These are phyloP conservation scores for Pseudotulostoma volvatum DNA, from an alignment of 495 filamentous ascomycete species.

Conservation along the genomic window DNA sequence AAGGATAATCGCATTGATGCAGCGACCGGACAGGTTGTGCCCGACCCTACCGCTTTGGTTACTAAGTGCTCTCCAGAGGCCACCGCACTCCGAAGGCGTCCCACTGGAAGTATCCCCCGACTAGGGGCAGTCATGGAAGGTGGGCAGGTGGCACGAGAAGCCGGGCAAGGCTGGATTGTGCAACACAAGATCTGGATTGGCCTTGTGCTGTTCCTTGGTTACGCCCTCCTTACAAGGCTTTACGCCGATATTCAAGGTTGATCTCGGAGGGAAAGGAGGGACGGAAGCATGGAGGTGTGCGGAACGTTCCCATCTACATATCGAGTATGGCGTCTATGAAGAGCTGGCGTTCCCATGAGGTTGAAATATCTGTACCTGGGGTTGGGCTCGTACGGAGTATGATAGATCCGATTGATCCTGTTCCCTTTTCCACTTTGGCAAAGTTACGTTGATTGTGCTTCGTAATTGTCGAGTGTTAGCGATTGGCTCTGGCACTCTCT, in stretches of 20 bases:
- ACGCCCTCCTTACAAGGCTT: constrained; percentile 62
- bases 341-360: too few species aligned
- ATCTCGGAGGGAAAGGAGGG: constrained; percentile 3
- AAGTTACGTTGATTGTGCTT: too few species aligned
- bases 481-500: too few species aligned
- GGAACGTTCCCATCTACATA: too few species aligned
- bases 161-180: constrained; percentile 63
- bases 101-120: constrained; percentile 48
- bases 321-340: too few species aligned
- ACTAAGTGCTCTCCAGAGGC: constrained; percentile 43
- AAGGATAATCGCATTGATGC: constrained; percentile 64
- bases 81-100: constrained; percentile 47
- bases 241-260: constrained; percentile 39
- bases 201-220: constrained; percentile 51
- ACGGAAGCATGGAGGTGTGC: too few species aligned
- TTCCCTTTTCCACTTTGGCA: too few species aligned
- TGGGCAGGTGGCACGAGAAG: constrained; percentile 54
- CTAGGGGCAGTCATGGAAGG: constrained; percentile 68
- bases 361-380: too few species aligned
- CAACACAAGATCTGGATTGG: constrained; percentile 60
- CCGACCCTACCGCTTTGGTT: constrained; percentile 19
- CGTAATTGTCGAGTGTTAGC: too few species aligned
- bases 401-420: too few species aligned
- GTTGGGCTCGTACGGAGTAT: too few species aligned
- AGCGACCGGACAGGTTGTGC: constrained; percentile 47